Conservation (phyloP, 1,139 yeast genomes). For the Scheffersomyces cryptocercus region DNA sequence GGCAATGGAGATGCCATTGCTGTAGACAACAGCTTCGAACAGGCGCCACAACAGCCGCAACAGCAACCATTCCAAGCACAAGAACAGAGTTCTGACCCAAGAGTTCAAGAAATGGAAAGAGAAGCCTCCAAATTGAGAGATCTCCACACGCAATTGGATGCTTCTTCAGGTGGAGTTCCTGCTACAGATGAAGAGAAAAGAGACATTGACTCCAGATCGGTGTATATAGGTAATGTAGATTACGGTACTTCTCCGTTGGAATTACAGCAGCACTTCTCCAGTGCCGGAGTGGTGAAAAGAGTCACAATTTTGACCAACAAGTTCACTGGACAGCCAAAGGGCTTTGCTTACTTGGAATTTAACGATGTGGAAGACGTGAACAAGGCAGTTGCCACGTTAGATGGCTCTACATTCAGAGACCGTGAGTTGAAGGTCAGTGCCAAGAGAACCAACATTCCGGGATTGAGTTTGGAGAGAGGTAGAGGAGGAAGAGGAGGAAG, state of each 20-base stretch:
- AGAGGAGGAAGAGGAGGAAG: constrained; percentile 23
- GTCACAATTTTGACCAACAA: constrained; percentile 78
- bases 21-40: no score
- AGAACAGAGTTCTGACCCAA: not conserved
- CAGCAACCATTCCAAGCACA: not conserved
- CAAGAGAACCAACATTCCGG: constrained; percentile 82
- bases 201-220: constrained; percentile 69
- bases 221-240: constrained; percentile 88
- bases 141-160: constrained; percentile 22
- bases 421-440: constrained; percentile 70
- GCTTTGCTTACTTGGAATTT: constrained; percentile 84
- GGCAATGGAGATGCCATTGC: no score
- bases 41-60: not conserved
- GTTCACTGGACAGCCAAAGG: constrained; percentile 77
- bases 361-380: constrained; percentile 62
- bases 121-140: constrained; percentile 31
- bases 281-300: constrained; percentile 77
- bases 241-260: constrained; percentile 79
- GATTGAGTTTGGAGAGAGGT: constrained; percentile 53
- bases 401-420: constrained; percentile 67
- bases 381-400: constrained; percentile 61
- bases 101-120: constrained; percentile 29
- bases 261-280: constrained; percentile 72
- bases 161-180: constrained; percentile 10
- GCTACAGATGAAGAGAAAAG: constrained; percentile 35